Evolutionary conservation across 345 rosid genomes (phyloP), one percentile per base, ranked within the genome.

Genomic region (Sonneratia caseolaris): DNA sequence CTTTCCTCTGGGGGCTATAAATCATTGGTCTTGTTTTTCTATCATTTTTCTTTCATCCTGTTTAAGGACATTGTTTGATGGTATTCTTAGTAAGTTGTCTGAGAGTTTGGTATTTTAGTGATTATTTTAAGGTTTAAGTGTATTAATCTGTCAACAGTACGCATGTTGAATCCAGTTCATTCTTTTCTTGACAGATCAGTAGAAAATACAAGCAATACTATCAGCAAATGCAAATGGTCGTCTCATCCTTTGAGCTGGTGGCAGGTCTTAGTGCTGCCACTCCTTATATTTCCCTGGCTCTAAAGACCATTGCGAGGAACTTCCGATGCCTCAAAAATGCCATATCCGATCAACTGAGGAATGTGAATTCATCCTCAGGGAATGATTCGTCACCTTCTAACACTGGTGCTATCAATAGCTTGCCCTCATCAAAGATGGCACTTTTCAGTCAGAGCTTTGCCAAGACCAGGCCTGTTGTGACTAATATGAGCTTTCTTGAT

Each of bases 161-260:
- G 7, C 43, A 4, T 4, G 7, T 27, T 62, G 66, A 61, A 14
- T 15, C 7, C 32, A 37, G 5, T 37, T 32, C 36, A 12, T 37
- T 68, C 3, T 1, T 45, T 55, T 7, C 70, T 67, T 68, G 67
- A 77, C 77, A 85, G 94, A 86, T 89, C 40, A 71, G 77, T 76
- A 83, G 78, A 76, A 81, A 82, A 73, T 86, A 81, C 81, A 84
- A 82, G 81, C 79, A 81, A 18, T 85, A 85, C 72, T 76, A 87
- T 57, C 91, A 87, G 72, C 91, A 89, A 68, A 86, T 87, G 84
- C 83, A 87, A 74, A 84, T 84, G 88, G 89, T 84, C 61, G 86
- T 86, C 27, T 84, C 94, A 5, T 87, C 89, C 7, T 89, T 87
- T 37, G 89, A 89, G 70, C 73, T 87, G 0, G 91, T 89, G 4